A percentile compares a stretch with the other conserved stretches of the same genome.
phyloP scores from a whole-genome alignment of 768 basidiomycete genomes.

The Pulveroboletus sp. region DNA sequence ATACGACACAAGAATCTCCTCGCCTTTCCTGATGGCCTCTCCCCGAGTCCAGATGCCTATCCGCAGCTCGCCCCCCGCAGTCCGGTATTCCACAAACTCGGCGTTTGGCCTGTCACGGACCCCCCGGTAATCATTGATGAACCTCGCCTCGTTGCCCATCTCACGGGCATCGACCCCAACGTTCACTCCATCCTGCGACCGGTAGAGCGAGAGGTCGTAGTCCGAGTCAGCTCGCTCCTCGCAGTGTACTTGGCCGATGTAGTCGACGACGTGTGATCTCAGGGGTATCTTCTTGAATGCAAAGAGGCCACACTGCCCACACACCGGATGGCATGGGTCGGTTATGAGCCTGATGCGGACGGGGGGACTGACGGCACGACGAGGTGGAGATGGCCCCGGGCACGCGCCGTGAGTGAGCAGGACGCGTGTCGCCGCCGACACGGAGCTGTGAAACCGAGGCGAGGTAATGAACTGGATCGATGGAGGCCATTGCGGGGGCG shows the following conservation, averaged over 20 bases:
- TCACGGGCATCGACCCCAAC: conserved; percentile 73
- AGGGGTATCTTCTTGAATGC: conserved; percentile 66
- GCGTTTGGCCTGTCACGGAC: conserved; percentile 67
- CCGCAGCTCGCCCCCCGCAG: conserved; percentile 53
- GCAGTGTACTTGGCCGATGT: conserved; percentile 80
- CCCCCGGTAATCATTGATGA: conserved; percentile 89
- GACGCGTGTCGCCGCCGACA: conserved; percentile 39
- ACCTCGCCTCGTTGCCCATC: conserved; percentile 84
- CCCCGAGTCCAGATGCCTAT: conserved; percentile 73
- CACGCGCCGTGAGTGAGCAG: conserved; percentile 32
- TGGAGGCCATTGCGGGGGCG: conserved; percentile 48
- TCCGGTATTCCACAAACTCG: conserved; percentile 56
- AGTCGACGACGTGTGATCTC: conserved; percentile 68
- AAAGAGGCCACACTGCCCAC: conserved; percentile 78
- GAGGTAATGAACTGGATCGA: conserved; percentile 50
- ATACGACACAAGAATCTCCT: conserved; percentile 85
- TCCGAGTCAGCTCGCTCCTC: conserved; percentile 70
- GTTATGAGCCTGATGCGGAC: conserved; percentile 58
- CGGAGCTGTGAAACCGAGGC: conserved; percentile 54
- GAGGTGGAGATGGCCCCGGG: conserved; percentile 2
- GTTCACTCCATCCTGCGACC: conserved; percentile 48
- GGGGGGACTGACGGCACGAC: conserved; percentile 20
- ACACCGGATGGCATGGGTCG: conserved; percentile 62
- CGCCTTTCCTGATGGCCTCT: conserved; percentile 64
- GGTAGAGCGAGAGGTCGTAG: conserved; percentile 83